Conservation (phyloP, 1,139 yeast species). For the Trichomonascaceae sp. region DNA sequence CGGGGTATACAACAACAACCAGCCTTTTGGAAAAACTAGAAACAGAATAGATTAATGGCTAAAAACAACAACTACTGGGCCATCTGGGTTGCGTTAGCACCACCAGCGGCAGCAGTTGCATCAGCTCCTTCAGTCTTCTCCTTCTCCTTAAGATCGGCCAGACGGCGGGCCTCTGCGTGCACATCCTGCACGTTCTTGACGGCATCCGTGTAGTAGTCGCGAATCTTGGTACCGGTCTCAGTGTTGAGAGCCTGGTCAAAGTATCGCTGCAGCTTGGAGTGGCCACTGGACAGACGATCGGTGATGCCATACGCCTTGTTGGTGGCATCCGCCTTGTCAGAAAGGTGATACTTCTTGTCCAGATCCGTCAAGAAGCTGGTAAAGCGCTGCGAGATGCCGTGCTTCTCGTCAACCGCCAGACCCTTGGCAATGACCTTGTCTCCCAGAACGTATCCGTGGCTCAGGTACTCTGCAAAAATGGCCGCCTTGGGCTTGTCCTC, state of each 20-base stretch:
- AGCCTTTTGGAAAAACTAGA: too few species aligned
- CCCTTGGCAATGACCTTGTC: slow-evolving; percentile 46
- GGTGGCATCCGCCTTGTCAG: slow-evolving; percentile 36
- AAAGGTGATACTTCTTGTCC: slow-evolving; percentile 49
- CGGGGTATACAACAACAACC: too few species aligned
- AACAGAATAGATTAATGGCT: too few species aligned
- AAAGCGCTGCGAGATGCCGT: slow-evolving; percentile 49
- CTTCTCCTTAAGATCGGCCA: slow-evolving; percentile 44
- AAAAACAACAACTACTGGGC: too few species aligned
- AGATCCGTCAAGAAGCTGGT: slow-evolving; percentile 39
- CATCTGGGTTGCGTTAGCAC: too few species aligned
- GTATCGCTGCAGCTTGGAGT: slow-evolving; percentile 32
- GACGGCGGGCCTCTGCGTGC: slow-evolving; percentile 59
- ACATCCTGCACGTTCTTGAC: slow-evolving; percentile 49
- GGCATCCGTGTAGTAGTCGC: slow-evolving; percentile 38
- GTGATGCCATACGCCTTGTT: slow-evolving; percentile 31
- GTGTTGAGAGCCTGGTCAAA: slow-evolving; percentile 35
- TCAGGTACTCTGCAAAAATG: slow-evolving; percentile 60
- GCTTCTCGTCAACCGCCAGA: slow-evolving; percentile 47
- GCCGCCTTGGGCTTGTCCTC: slow-evolving; percentile 71
- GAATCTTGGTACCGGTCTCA: slow-evolving; percentile 38
- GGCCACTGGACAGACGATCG: slow-evolving; percentile 23
- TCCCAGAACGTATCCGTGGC: slow-evolving; percentile 56
- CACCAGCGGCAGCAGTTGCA: slow-evolving; percentile 5
- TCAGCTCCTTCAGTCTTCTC: slow-evolving; percentile 4